Percentiles rank a stretch among this genome's conserved stretches.
phyloP scores from a whole-genome alignment of 2,329 filamentous ascomycete genomes.

The Lachnellula subtilissima region DNA sequence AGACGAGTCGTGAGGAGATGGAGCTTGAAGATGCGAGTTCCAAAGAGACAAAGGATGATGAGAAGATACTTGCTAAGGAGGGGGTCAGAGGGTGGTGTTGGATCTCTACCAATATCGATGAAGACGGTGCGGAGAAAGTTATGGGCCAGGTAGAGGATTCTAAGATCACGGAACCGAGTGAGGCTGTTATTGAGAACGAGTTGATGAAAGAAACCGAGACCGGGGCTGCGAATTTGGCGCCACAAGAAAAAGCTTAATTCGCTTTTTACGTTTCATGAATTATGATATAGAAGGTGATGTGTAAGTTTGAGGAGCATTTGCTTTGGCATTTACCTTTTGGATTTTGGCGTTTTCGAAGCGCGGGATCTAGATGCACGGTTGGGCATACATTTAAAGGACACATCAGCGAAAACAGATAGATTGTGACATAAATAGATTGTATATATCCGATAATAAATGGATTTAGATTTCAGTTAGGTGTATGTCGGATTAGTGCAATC shows the following conservation, averaged over 20 bases:
- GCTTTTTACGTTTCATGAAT: no score
- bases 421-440: no score
- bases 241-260: neutral
- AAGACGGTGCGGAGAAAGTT: constrained; percentile 12
- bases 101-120: constrained; percentile 23
- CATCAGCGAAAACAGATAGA: no score
- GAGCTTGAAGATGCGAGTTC: constrained; percentile 27
- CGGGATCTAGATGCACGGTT: no score
- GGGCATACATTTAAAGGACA: no score
- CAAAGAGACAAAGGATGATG: constrained; percentile 19
- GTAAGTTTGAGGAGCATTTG: no score
- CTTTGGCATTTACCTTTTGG: no score
- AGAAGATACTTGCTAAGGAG: constrained; percentile 21
- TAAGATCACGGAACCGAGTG: constrained; percentile 10
- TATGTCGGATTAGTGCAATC: no score
- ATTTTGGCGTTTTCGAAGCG: no score
- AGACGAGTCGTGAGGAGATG: constrained; percentile 40
- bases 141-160: constrained; percentile 9
- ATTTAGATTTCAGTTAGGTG: no score
- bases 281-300: no score
- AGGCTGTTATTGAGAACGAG: constrained; percentile 23
- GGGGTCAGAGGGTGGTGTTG: constrained; percentile 29
- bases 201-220: constrained; percentile 11
- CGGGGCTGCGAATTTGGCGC: neutral
- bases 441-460: no score